Percentiles rank a stretch among this genome's conserved stretches.
Evolutionary conservation across 2,329 filamentous ascomycete species (phyloP).

Genomic region (Diaporthe vaccinii): DNA sequence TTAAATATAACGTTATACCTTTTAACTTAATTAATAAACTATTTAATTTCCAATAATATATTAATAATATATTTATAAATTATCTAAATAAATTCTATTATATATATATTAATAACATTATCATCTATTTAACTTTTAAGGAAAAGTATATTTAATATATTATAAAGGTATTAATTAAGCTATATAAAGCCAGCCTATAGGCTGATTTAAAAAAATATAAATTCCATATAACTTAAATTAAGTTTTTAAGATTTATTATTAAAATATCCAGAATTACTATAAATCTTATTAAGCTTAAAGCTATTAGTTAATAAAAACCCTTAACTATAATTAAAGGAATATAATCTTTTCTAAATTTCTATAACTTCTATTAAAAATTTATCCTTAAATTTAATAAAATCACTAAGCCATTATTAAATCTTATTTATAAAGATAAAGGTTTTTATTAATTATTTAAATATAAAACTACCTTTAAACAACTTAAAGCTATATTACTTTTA

Average conservation of each 20-base stretch:
- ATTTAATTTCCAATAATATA: not conserved
- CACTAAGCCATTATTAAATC: no score
- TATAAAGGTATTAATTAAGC: not conserved
- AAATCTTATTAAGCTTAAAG: not conserved
- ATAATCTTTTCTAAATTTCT: not conserved
- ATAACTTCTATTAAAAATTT: not conserved
- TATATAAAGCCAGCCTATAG: not conserved
- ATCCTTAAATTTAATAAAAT: no score
- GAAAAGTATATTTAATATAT: not conserved
- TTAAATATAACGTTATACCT: not conserved
- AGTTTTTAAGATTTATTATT: not conserved
- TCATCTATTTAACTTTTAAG: not conserved
- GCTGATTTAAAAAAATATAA: not conserved
- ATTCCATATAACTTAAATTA: not conserved
- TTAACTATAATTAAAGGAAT: not conserved
- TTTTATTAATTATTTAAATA: no score
- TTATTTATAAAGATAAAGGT: no score
- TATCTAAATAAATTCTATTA: not conserved
- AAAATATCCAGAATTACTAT: not conserved
- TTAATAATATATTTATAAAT: not conserved
- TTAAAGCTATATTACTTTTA: no score
- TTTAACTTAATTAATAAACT: not conserved
- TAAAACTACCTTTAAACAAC: no score
- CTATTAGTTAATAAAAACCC: not conserved
- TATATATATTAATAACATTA: slow-evolving; percentile 6